Base-by-base conservation (phyloP, 768 basidiomycete genomes). In the Tricholoma hemisulphureum region DNA sequence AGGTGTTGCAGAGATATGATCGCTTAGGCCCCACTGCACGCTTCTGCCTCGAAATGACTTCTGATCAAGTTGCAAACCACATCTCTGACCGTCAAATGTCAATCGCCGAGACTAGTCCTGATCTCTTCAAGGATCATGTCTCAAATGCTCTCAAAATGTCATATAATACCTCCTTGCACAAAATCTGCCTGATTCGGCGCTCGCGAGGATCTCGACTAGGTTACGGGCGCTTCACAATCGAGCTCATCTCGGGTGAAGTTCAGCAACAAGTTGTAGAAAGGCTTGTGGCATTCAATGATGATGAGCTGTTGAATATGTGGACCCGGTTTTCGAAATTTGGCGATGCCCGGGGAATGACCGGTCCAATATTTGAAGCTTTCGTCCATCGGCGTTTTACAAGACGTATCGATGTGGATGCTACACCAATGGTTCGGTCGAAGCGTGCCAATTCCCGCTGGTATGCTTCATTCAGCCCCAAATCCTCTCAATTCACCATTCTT, bases 241-340 rank as follows among this genome's bases (percentile, higher is more conserved):
- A 46, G 1, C 45, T 46, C 24, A 46, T 46, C 45, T 46, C 24
- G 45, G 45, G 1, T 5, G 45, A 1, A 46, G 45, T 46, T 46
- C 2, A 46, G 45, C 45, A 26, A 46, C 45, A 46, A 46, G 45
- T 46, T 46, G 45, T 46, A 46, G 2, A 46, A 5, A 46, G 45
- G 45, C 45, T 46, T 26, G 45, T 1, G 10, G 45, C 1, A 14
- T 46, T 46, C 45, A 46, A 5, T 46, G 45, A 46, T 46, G 45
- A 46, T 46, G 23, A 46, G 24, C 45, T 46, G 45, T 46, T 46
- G 45, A 24, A 46, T 46, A 46, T 46, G 45, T 46, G 45, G 45
- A 46, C 45, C 6, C 1, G 6, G 1, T 46, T 46, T 46, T 46
- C 45, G 45, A 46, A 46, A 5, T 46, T 46, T 46, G 24, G 13